These are phyloP conservation scores for Penstemon davidsonii DNA, from an alignment of 257 asterid species.

Conservation along the genomic window DNA sequence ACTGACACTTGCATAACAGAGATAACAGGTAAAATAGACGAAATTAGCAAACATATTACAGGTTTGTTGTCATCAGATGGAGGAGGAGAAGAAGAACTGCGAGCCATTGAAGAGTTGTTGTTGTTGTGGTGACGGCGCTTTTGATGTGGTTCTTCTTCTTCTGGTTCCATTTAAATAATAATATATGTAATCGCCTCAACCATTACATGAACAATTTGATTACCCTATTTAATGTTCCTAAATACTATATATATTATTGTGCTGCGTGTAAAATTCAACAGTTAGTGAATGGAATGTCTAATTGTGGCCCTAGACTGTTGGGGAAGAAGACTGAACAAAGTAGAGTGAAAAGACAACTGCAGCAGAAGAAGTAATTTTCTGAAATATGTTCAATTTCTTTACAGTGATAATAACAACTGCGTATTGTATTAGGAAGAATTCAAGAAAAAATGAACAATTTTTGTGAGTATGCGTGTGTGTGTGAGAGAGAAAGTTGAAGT, in stretches of 20 bases:
- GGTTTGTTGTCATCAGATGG: conserved; percentile 60
- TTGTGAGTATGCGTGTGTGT: no score
- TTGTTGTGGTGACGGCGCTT: conserved; percentile 68
- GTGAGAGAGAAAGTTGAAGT: no score
- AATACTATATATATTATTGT: neutral
- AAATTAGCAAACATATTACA: conserved; percentile 37
- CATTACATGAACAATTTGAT: conserved; percentile 34
- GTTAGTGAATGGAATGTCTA: neutral
- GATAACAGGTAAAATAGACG: neutral
- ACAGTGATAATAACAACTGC: no score
- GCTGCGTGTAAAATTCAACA: conserved; percentile 14
- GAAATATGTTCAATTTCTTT: no score
- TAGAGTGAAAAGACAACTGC: no score
- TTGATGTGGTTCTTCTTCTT: conserved; percentile 61
- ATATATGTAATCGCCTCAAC: conserved; percentile 27
- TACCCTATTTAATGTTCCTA: conserved; percentile 21
- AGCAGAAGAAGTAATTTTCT: no score
- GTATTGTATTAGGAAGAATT: no score
- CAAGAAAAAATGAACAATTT: no score
- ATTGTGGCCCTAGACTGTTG: no score
- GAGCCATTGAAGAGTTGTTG: conserved; percentile 56
- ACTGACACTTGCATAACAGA: neutral
- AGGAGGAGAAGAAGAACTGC: conserved; percentile 55
- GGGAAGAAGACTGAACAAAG: no score
- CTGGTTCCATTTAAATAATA: conserved; percentile 50